Percentiles rank a stretch among this genome's conserved stretches.
Evolutionary conservation across 2,329 filamentous ascomycete genomes (phyloP).

Genomic region (Corinectria fuckeliana): DNA sequence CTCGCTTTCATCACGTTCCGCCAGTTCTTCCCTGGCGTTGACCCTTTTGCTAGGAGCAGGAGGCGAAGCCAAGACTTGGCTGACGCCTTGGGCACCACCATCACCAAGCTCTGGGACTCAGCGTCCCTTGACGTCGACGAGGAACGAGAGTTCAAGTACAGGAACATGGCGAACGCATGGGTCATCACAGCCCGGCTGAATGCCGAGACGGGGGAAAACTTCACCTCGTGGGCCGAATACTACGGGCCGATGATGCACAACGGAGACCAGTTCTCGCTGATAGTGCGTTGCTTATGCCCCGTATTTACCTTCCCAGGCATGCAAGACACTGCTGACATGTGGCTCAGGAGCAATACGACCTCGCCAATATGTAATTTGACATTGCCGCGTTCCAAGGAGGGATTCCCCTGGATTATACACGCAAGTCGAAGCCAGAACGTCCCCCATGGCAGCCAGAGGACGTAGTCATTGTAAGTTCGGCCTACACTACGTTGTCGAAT

Average conservation of each 20-base stretch:
- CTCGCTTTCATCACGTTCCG: slow-evolving; percentile 4
- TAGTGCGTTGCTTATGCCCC: no score
- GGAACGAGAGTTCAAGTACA: background rate
- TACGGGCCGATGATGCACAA: background rate
- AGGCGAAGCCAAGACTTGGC: slow-evolving; percentile 1
- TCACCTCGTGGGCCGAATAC: slow-evolving; percentile 5
- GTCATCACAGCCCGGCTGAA: background rate
- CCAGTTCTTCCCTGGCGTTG: slow-evolving; percentile 4
- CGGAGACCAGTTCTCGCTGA: slow-evolving; percentile 1
- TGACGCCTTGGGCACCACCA: background rate
- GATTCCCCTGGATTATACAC: background rate
- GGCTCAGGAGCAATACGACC: slow-evolving; percentile 3
- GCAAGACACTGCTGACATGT: background rate
- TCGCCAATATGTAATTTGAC: background rate
- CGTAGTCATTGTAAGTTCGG: slow-evolving; percentile 50
- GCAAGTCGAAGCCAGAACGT: background rate
- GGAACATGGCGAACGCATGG: background rate
- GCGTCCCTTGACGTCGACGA: background rate
- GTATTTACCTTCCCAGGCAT: no score
- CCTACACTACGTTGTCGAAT: no score
- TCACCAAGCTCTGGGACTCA: background rate
- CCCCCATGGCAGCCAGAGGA: slow-evolving; percentile 35
- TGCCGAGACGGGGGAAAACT: background rate
- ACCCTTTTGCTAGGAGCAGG: slow-evolving; percentile 1
- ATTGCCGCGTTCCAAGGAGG: background rate